These are phyloP conservation scores for Phytophthora quininea DNA, from an alignment of 352 stramenopile species.

Conservation along the genomic window DNA sequence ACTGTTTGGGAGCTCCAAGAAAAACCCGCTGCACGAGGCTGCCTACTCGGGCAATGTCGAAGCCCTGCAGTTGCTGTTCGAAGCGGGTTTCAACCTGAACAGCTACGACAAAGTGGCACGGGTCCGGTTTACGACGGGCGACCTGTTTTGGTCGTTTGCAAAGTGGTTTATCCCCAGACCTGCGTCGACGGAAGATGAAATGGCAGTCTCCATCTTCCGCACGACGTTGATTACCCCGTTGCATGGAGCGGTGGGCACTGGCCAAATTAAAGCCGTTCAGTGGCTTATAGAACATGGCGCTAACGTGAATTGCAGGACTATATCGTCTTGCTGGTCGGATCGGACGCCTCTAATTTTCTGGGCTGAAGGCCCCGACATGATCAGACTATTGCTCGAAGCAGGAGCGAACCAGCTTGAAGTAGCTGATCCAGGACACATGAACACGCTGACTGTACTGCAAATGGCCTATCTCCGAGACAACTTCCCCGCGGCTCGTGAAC, in stretches of 20 bases:
- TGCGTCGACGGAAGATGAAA: constrained; percentile 49
- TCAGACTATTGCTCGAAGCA: constrained; percentile 57
- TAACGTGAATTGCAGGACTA: constrained; percentile 65
- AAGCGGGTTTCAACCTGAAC: constrained; percentile 65
- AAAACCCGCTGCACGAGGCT: constrained; percentile 81
- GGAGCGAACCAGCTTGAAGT: constrained; percentile 77
- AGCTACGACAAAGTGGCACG: constrained; percentile 76
- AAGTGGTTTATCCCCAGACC: constrained; percentile 72
- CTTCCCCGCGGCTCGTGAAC: constrained; percentile 60
- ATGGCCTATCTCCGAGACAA: constrained; percentile 69
- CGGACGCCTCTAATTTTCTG: constrained; percentile 70
- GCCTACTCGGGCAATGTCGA: constrained; percentile 71
- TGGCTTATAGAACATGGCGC: constrained; percentile 64
- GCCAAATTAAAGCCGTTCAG: constrained; percentile 56
- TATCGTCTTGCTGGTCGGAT: constrained; percentile 70
- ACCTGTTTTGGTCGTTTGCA: constrained; percentile 80
- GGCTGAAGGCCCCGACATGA: constrained; percentile 70
- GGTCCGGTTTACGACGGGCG: constrained; percentile 74
- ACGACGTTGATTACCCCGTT: constrained; percentile 75
- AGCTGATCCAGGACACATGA: constrained; percentile 67
- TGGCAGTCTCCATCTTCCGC: constrained; percentile 63
- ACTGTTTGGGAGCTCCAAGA: constrained; percentile 72
- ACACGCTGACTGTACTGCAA: constrained; percentile 71
- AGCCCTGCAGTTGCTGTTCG: constrained; percentile 58
- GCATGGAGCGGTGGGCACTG: constrained; percentile 68